Conservation (phyloP, 2,329 filamentous ascomycete genomes). For the Aspergillus pseudoviridinutans region DNA sequence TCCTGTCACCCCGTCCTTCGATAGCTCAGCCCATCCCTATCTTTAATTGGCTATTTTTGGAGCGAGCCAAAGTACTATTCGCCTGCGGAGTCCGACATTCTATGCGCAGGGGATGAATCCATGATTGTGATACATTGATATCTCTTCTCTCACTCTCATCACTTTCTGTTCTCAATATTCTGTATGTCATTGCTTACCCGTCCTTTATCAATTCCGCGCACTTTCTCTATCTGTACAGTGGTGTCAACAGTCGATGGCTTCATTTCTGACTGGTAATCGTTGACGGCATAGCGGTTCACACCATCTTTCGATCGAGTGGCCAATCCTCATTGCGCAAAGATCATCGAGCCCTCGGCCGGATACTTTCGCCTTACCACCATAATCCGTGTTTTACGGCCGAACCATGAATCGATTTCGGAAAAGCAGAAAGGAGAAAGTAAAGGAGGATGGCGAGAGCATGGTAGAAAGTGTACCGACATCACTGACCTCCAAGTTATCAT, state of each 20-base stretch:
- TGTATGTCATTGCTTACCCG: not conserved
- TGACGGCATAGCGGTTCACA: not conserved
- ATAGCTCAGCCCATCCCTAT: not conserved
- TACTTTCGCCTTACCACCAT: not conserved
- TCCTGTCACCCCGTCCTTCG: not conserved
- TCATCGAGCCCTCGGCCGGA: not conserved
- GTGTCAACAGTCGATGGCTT: not conserved
- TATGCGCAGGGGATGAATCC: not conserved
- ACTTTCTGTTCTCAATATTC: not conserved
- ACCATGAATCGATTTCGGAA: conserved; percentile 42
- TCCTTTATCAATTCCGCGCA: not conserved
- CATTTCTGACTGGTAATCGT: not conserved
- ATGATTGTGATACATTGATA: not conserved
- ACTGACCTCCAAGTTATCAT: conserved; percentile 39
- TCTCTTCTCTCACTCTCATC: not conserved
- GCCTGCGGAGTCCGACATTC: not conserved
- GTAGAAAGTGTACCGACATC: conserved; percentile 41
- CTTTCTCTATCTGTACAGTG: not conserved
- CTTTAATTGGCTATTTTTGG: not conserved
- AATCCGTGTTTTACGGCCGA: not conserved
- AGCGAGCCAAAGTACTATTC: not conserved
- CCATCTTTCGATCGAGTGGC: not conserved
- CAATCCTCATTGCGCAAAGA: not conserved
- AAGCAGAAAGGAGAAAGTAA: conserved; percentile 34
- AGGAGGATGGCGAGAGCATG: conserved; percentile 15